These are phyloP conservation scores for Blastocystis sp. DNA, from an alignment of 352 stramenopile genomes.

Conservation along the genomic window DNA sequence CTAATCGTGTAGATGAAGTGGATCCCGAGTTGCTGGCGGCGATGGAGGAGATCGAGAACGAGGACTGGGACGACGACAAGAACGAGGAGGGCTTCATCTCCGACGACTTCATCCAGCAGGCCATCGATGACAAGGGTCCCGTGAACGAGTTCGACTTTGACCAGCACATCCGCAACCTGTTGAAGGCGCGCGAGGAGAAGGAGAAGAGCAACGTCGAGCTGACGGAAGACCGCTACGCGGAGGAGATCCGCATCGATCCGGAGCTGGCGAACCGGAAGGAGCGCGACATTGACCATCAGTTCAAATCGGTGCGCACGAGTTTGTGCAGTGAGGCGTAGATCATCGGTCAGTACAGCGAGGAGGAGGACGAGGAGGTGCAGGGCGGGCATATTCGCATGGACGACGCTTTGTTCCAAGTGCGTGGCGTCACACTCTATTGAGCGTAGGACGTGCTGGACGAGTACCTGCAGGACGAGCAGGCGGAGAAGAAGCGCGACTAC, in stretches of 20 bases:
- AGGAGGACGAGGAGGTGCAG: conserved; percentile 26
- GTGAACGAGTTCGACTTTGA: conserved; percentile 47
- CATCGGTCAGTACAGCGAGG: conserved; percentile 46
- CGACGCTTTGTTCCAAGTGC: conserved; percentile 50
- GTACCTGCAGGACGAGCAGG: conserved; percentile 31
- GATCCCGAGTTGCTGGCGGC: conserved; percentile 48
- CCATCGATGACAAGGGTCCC: conserved; percentile 39
- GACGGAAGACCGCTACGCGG: conserved; percentile 58
- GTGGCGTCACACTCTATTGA: not conserved
- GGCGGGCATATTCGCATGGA: not conserved
- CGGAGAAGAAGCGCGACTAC: not conserved
- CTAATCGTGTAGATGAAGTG: conserved; percentile 26
- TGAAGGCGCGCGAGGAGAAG: conserved; percentile 29
- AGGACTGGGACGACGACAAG: conserved; percentile 33
- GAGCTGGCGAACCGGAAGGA: not conserved
- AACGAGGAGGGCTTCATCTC: not conserved
- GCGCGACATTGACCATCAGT: conserved; percentile 45
- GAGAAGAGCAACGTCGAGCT: conserved; percentile 28
- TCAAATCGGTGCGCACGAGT: not conserved
- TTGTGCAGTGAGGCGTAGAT: not conserved
- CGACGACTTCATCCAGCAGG: conserved; percentile 53
- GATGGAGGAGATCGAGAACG: conserved; percentile 49
- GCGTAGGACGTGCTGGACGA: conserved; percentile 54
- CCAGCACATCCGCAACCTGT: conserved; percentile 58
- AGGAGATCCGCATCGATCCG: conserved; percentile 36